Evolutionary conservation across 306 rosid genomes (phyloP).

Genomic region (Leucaena leucocephala): DNA sequence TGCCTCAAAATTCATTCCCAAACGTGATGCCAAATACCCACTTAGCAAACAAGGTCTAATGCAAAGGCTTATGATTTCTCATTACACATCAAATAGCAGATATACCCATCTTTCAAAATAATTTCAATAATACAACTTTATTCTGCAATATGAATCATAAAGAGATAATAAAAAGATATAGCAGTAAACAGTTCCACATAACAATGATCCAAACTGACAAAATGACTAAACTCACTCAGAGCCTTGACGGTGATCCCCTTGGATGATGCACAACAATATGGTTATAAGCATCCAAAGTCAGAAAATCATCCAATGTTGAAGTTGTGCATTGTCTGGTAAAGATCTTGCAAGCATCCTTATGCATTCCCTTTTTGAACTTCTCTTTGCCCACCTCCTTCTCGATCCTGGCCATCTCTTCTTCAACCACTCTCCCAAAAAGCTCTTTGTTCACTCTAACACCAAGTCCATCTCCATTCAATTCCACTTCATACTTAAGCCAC

Average conservation of each 20-base stretch:
- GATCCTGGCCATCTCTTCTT: slow-evolving; percentile 87
- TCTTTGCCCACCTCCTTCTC: slow-evolving; percentile 79
- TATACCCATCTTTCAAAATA: slow-evolving; percentile 5
- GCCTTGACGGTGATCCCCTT: slow-evolving; percentile 45
- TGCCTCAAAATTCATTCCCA: too few relatives aligned
- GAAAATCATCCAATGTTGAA: slow-evolving; percentile 72
- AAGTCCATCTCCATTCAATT: slow-evolving; percentile 72
- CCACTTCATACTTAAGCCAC: slow-evolving; percentile 86
- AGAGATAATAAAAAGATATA: not conserved
- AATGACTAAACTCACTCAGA: slow-evolving; percentile 42
- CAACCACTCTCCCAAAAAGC: slow-evolving; percentile 78
- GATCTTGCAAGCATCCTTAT: slow-evolving; percentile 68
- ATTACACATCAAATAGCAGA: not conserved
- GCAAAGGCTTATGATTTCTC: not conserved
- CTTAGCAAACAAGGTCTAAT: not conserved
- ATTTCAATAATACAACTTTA: not conserved
- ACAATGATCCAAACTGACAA: slow-evolving; percentile 22
- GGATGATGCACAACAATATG: slow-evolving; percentile 63
- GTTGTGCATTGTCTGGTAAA: slow-evolving; percentile 82
- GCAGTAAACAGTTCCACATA: not conserved
- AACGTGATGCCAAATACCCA: too few relatives aligned
- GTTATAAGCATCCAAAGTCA: slow-evolving; percentile 78
- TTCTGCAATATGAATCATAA: not conserved
- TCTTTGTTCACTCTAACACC: slow-evolving; percentile 71
- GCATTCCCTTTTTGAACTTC: slow-evolving; percentile 70